Evolutionary conservation across 371 early-diverging fungal genomes (phyloP).

Genomic region (Syncephalastrum monosporum): DNA sequence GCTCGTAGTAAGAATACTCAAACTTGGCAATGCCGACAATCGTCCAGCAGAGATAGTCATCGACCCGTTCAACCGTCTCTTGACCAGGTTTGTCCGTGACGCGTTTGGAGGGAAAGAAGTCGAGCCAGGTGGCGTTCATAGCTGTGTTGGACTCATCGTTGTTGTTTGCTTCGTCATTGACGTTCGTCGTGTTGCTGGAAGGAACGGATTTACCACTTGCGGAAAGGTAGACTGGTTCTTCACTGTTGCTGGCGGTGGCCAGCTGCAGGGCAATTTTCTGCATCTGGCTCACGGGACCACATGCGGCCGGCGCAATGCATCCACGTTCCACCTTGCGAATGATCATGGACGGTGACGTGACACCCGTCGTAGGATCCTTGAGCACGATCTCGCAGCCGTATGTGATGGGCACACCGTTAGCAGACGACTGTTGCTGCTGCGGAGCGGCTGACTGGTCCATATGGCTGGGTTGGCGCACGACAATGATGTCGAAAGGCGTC

Average conservation of each 20-base stretch:
- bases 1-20: slow-evolving; percentile 53
- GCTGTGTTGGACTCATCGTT: slow-evolving; percentile 20
- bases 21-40: slow-evolving; percentile 74
- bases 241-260: slow-evolving; percentile 18
- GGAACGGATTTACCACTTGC: slow-evolving; percentile 28
- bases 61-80: slow-evolving; percentile 48
- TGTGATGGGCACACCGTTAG: slow-evolving; percentile 48
- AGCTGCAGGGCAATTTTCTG: slow-evolving; percentile 81
- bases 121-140: slow-evolving; percentile 30
- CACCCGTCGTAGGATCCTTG: slow-evolving; percentile 62
- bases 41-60: slow-evolving; percentile 84
- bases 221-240: slow-evolving; percentile 38
- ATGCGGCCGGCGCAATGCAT: slow-evolving; percentile 61
- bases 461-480: slow-evolving; percentile 48
- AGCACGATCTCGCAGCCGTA: slow-evolving; percentile 77
- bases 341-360: slow-evolving; percentile 68
- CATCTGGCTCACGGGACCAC: slow-evolving; percentile 83
- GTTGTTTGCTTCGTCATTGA: slow-evolving; percentile 10
- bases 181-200: slow-evolving; percentile 6
- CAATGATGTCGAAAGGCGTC: slow-evolving; percentile 73
- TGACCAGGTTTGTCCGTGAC: slow-evolving; percentile 15
- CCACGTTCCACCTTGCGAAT: slow-evolving; percentile 81
- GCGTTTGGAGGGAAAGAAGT: slow-evolving; percentile 32
- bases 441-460: slow-evolving; percentile 22
- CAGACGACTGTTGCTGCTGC: neutral